A percentile compares a stretch with the other conserved stretches of the same genome.
Evolutionary conservation across 2,329 filamentous ascomycete genomes (phyloP).

Genomic region (Claviceps fusiformis): DNA sequence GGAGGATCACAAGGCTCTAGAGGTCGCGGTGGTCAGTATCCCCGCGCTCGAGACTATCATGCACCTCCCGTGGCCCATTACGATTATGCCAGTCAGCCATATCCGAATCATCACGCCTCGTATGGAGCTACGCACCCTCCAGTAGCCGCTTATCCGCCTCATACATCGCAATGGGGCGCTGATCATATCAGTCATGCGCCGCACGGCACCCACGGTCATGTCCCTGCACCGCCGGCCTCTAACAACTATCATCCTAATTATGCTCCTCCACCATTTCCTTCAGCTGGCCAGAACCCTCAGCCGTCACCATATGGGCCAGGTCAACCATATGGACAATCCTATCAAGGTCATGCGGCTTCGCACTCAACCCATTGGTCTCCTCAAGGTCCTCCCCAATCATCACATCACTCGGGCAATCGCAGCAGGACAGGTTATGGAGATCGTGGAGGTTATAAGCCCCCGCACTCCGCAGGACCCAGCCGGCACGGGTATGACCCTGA

Average conservation of each 20-base stretch:
- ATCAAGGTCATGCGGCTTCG: conserved; percentile 20
- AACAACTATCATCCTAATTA: conserved; percentile 48
- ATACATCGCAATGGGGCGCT: conserved; percentile 27
- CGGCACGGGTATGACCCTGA: conserved; percentile 24
- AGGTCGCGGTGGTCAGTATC: conserved; percentile 27
- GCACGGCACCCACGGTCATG: conserved; percentile 30
- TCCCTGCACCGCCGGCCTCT: conserved; percentile 33
- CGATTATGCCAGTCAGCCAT: conserved; percentile 28
- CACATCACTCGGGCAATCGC: conserved; percentile 26
- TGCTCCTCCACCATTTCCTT: conserved; percentile 38
- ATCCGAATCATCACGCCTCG: conserved; percentile 17
- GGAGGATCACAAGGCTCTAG: conserved; percentile 23
- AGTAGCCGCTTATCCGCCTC: conserved; percentile 23
- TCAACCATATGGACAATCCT: conserved; percentile 23
- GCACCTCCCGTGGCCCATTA: conserved; percentile 25
- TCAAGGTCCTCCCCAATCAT: conserved; percentile 19
- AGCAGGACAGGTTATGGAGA: conserved; percentile 33
- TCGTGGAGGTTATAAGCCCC: conserved; percentile 24
- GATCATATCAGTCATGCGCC: conserved; percentile 23
- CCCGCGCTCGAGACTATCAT: conserved; percentile 28
- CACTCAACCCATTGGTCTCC: conserved; percentile 9
- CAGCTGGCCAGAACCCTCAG: conserved; percentile 25
- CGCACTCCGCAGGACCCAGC: conserved; percentile 16
- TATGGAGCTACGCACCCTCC: conserved; percentile 23
- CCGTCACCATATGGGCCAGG: conserved; percentile 30